Percentiles rank a stretch among this genome's conserved stretches.
phyloP scores from a whole-genome alignment of 179 eudicot species.

The Carnegiea gigantea region DNA sequence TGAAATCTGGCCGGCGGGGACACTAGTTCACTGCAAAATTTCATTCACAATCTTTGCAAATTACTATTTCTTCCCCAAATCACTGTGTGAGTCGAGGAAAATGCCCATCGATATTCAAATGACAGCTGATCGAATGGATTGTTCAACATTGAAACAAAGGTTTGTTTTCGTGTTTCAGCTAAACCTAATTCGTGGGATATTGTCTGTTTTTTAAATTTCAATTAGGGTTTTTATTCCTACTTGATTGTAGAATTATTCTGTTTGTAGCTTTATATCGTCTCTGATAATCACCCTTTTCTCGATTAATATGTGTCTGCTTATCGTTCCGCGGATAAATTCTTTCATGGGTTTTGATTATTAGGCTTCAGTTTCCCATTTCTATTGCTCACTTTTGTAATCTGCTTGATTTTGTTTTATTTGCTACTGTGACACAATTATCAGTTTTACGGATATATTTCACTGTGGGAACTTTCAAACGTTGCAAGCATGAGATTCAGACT shows the following conservation, averaged over 20 bases:
- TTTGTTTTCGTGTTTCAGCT: not conserved
- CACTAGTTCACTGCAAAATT: too few relatives aligned
- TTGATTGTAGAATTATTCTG: not conserved
- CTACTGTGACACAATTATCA: not conserved
- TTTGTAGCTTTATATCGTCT: not conserved
- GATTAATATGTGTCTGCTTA: not conserved
- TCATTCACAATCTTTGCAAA: too few relatives aligned
- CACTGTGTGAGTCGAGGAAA: not conserved
- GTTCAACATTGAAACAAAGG: conserved; percentile 18
- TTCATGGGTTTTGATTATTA: not conserved
- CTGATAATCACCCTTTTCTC: not conserved
- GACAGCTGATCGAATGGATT: conserved; percentile 10
- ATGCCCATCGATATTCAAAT: not conserved
- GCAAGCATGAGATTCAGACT: too few relatives aligned
- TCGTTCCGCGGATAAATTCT: not conserved
- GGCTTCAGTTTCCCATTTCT: not conserved
- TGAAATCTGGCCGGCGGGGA: too few relatives aligned
- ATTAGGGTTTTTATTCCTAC: not conserved
- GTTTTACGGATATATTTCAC: too few relatives aligned
- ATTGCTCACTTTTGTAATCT: not conserved
- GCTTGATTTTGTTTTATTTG: not conserved
- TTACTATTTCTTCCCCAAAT: not conserved
- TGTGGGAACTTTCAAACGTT: too few relatives aligned
- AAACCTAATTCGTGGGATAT: not conserved
- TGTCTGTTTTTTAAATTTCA: not conserved